Evolutionary conservation across 108 stramenopile genomes (phyloP).

Genomic region (Phaeodactylum tricornutum): DNA sequence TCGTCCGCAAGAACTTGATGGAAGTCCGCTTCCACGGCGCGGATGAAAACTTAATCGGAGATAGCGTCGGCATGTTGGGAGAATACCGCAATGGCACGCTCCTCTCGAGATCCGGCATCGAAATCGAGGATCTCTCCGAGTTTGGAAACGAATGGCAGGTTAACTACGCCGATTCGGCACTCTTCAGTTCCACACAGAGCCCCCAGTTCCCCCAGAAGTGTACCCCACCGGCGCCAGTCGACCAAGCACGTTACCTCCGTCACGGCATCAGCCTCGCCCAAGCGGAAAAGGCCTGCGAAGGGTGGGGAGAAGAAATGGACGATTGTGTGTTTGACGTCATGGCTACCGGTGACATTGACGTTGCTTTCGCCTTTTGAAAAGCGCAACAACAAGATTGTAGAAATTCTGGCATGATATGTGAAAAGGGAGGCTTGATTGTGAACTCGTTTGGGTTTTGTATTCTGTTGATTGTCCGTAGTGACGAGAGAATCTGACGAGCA

Average conservation of each 20-base stretch:
- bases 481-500: no score
- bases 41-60: constrained; percentile 5
- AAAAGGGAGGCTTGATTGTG: no score
- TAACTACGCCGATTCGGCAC: not conserved
- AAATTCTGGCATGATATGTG: no score
- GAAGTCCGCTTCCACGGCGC: constrained; percentile 2
- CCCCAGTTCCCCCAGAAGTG: constrained; percentile 9
- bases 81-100: constrained; percentile 1
- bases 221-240: not conserved
- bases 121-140: constrained; percentile 3
- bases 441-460: no score
- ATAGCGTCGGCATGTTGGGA: constrained; percentile 17
- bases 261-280: not conserved
- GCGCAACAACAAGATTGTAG: no score
- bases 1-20: constrained; percentile 11
- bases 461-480: no score
- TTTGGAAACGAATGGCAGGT: constrained; percentile 12
- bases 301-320: not conserved
- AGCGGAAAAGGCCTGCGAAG: constrained; percentile 1
- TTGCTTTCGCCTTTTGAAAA: no score
- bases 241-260: not conserved
- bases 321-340: constrained; percentile 11
- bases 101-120: constrained; percentile 13
- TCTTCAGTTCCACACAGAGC: constrained; percentile 3
- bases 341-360: constrained; percentile 10